Percentiles rank a stretch among this genome's conserved stretches.
These are phyloP conservation scores for Glycine latifolia DNA, from an alignment of 306 rosid genomes.

Conservation along the genomic window DNA sequence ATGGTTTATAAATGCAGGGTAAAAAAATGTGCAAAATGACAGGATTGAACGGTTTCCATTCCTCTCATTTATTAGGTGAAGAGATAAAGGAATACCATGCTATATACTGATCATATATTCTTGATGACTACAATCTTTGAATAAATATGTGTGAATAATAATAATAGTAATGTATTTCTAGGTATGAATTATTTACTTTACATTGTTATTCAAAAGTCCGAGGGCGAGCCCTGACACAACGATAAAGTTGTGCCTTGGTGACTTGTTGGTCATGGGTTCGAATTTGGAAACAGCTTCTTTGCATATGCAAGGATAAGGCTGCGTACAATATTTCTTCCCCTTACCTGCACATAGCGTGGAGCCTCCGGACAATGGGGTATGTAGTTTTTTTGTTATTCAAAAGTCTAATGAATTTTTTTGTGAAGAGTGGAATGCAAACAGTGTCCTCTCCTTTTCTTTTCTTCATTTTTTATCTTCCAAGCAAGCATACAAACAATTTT, in stretches of 20 bases:
- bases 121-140: not conserved
- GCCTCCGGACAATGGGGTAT: no score
- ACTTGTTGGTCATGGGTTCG: no score
- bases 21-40: not conserved
- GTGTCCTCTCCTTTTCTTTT: not conserved
- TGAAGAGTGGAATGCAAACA: not conserved
- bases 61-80: not conserved
- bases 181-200: not conserved
- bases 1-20: not conserved
- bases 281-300: no score
- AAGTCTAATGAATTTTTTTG: not conserved
- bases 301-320: no score
- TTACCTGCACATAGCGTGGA: no score
- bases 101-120: not conserved
- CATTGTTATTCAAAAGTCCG: not conserved
- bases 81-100: not conserved
- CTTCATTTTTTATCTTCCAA: not conserved
- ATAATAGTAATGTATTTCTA: not conserved
- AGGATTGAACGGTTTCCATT: not conserved
- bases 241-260: no score
- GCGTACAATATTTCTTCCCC: no score
- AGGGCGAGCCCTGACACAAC: no score
- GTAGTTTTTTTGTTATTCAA: no score
- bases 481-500: not conserved
- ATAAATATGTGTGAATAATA: not conserved